Conservation (phyloP, 352 stramenopile species). For the Elongisporangium prolatum region DNA sequence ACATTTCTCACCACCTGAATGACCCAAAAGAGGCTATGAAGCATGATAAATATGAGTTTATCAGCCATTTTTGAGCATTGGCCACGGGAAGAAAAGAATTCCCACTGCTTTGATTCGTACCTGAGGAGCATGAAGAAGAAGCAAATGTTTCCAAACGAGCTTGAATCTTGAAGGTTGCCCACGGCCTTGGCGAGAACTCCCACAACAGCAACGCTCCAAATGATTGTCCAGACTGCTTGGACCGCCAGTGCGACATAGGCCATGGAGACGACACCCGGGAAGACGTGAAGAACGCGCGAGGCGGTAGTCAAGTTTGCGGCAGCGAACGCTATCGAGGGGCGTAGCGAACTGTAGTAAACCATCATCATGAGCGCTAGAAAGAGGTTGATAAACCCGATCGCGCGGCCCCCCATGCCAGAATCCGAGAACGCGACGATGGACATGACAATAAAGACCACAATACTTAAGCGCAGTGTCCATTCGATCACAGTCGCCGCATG, state of each 20-base stretch:
- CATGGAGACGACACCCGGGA: slow-evolving; percentile 61
- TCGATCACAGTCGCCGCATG: slow-evolving; percentile 68
- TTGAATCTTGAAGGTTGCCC: slow-evolving; percentile 41
- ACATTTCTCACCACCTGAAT: slow-evolving; percentile 82
- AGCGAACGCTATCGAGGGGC: slow-evolving; percentile 72
- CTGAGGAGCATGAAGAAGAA: slow-evolving; percentile 87
- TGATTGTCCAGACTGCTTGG: slow-evolving; percentile 64
- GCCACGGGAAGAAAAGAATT: too few species aligned
- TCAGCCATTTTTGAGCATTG: neutral
- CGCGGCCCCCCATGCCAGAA: slow-evolving; percentile 66
- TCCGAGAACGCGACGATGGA: slow-evolving; percentile 60
- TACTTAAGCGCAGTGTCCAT: slow-evolving; percentile 60
- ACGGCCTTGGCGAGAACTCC: slow-evolving; percentile 64
- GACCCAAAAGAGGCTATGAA: slow-evolving; percentile 74
- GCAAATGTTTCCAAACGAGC: slow-evolving; percentile 57
- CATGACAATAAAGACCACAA: slow-evolving; percentile 44
- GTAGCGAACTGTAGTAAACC: slow-evolving; percentile 62
- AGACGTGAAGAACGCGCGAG: slow-evolving; percentile 67
- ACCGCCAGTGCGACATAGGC: slow-evolving; percentile 61
- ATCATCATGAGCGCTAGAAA: slow-evolving; percentile 63
- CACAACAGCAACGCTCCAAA: slow-evolving; percentile 75
- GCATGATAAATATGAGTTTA: neutral
- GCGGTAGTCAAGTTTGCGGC: slow-evolving; percentile 71
- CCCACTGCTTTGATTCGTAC: slow-evolving; percentile 22
- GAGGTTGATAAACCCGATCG: slow-evolving; percentile 78